phyloP scores from a whole-genome alignment of 768 basidiomycete species.

The Kwoniella sp. region DNA sequence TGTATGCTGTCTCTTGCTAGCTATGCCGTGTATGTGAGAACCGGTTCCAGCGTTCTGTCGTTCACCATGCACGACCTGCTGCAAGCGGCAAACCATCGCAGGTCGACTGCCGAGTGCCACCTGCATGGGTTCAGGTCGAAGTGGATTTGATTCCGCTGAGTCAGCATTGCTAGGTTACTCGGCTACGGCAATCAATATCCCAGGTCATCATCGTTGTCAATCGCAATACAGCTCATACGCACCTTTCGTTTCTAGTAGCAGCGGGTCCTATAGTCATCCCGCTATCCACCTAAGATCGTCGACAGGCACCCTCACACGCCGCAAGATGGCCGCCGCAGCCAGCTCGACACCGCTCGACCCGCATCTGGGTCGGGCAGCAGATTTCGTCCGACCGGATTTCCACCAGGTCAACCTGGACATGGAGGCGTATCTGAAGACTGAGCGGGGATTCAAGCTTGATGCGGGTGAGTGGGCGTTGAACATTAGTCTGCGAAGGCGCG shows the following conservation, averaged over 20 bases:
- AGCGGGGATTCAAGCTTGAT: conserved; percentile 81
- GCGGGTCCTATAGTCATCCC: neutral
- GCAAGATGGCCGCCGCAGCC: conserved; percentile 20
- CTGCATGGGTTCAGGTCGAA: too few species aligned
- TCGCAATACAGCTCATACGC: too few species aligned
- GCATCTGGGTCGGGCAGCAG: conserved; percentile 36
- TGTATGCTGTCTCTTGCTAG: too few species aligned
- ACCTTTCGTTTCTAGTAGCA: too few species aligned
- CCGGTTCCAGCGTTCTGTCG: too few species aligned
- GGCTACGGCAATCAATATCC: too few species aligned
- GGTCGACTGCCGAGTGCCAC: too few species aligned
- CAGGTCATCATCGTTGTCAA: too few species aligned
- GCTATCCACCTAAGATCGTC: neutral
- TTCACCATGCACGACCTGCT: too few species aligned
- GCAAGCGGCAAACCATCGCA: too few species aligned
- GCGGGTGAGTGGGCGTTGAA: conserved; percentile 76
- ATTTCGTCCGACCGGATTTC: conserved; percentile 77
- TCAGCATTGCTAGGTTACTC: conserved; percentile 17
- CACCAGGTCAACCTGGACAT: conserved; percentile 86
- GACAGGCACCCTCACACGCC: neutral
- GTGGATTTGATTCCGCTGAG: conserved; percentile 12
- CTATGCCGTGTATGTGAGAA: too few species aligned
- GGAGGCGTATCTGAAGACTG: conserved; percentile 73
- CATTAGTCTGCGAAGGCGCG: too few species aligned
- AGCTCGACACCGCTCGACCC: conserved; percentile 17